Conservation (phyloP, 83 land plant species). For the Thuja plicata region DNA sequence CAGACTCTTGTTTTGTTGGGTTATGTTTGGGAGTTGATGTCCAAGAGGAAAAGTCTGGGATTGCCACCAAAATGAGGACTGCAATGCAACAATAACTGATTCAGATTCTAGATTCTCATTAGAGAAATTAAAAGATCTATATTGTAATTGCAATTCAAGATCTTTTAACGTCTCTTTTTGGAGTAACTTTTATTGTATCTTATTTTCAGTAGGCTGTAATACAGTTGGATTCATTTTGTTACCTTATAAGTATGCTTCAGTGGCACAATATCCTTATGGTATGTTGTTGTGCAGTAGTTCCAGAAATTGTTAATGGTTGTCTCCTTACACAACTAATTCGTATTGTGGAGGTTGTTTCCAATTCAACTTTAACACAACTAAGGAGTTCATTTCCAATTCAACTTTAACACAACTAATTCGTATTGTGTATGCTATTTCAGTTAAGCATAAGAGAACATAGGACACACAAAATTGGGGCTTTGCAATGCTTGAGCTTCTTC, state of each 20-base stretch:
- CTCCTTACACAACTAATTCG: no score
- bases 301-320: neutral
- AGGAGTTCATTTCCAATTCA: no score
- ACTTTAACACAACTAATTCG: no score
- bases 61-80: conserved; percentile 55
- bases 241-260: neutral
- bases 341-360: no score
- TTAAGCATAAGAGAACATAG: no score
- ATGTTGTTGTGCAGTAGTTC: neutral
- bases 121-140: conserved; percentile 19
- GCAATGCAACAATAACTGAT: conserved; percentile 41
- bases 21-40: conserved; percentile 12
- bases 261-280: neutral
- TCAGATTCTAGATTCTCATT: conserved; percentile 21
- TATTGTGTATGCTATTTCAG: no score
- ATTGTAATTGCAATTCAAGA: conserved; percentile 52
- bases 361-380: no score
- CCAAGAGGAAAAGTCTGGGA: conserved; percentile 50
- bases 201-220: no score
- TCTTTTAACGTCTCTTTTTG: conserved; percentile 94
- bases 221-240: neutral
- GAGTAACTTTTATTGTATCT: no score
- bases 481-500: no score
- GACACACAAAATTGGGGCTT: no score
- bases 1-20: neutral